Evolutionary conservation across 1,284 basidiomycete genomes (phyloP), one percentile per base, ranked within the genome.

Genomic region (Earliella scabrosa): DNA sequence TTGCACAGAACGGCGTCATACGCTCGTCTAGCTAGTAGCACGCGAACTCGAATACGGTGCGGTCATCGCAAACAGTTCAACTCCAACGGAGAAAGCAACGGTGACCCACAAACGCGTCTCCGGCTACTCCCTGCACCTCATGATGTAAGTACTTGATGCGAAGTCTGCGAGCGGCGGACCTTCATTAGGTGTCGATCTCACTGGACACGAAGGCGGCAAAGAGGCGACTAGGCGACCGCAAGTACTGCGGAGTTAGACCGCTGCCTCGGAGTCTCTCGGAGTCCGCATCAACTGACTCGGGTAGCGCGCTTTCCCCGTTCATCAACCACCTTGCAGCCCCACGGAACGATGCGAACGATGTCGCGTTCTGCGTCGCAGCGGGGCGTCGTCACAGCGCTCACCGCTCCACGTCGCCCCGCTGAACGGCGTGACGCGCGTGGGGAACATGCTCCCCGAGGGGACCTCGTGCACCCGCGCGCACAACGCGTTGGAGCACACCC

Each of bases 381-480:
- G 91, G 54, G 73, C 78, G 2, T 81, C 83, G 13, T 88, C 86
- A 16, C 88, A 90, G 7, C 80, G 86, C 52, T 86, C 91, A 8
- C 90, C 93, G 5, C 73, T 97, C 35, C 95, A 97, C 65, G 82
- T 89, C 20, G 93, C 94, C 2, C 84, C 90, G 36, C 71, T 95
- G 32, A 86, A 88, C 49, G 92, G 91, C 0, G 82, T 82, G 59
- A 61, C 73, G 1, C 71, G 70, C 6, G 82, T 85, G 47, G 83
- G 88, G 24, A 75, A 79, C 29, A 67, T 82, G 34, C 75, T 97
- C 31, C 77, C 97, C 31, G 78, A 1, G 95, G 95, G 2, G 92
- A 93, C 2, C 79, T 93, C n/a, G 94, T 97, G 10, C 95, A 97
- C 71, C 76, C 89, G 9, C 80, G 92, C 41, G 92, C n/a, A n/a